Evolutionary conservation across 75 land plant species (phyloP).

Genomic region (Pinus albicaulis): DNA sequence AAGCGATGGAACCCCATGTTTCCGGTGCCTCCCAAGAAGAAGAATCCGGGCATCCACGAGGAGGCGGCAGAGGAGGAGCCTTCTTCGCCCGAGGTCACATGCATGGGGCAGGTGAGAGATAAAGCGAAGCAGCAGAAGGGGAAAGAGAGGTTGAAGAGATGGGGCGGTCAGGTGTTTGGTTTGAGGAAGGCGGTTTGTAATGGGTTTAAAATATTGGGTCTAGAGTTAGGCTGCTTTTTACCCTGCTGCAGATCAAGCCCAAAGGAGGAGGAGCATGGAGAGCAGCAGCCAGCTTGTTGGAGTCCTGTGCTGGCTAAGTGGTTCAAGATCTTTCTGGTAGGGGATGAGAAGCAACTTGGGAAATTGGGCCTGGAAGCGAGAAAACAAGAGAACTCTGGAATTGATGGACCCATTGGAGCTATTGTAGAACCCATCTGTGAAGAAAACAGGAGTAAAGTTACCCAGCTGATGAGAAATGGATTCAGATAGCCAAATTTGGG

Average conservation of each 20-base stretch:
- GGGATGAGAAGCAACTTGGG: constrained; percentile 26
- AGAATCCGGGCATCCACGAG: constrained; percentile 35
- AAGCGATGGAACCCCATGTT: constrained; percentile 56
- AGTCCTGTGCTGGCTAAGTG: constrained; percentile 48
- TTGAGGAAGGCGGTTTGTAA: constrained; percentile 34
- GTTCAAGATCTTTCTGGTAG: constrained; percentile 44
- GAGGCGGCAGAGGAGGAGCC: constrained; percentile 44
- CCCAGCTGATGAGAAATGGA: neutral
- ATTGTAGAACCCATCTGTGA: neutral
- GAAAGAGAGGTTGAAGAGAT: constrained; percentile 28
- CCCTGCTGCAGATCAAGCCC: constrained; percentile 31
- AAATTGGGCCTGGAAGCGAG: constrained; percentile 17
- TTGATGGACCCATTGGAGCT: neutral
- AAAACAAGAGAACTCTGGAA: constrained; percentile 8
- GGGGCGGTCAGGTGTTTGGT: constrained; percentile 34
- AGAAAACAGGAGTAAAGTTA: neutral
- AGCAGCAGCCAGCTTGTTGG: neutral
- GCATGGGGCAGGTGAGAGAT: constrained; percentile 85
- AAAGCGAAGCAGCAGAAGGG: constrained; percentile 52
- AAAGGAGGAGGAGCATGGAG: neutral
- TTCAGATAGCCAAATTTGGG: neutral
- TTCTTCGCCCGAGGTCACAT: constrained; percentile 83
- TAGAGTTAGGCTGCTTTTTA: constrained; percentile 52
- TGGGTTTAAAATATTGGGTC: constrained; percentile 39
- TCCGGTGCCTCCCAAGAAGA: constrained; percentile 14